These are phyloP conservation scores for Mikania micrantha DNA, from an alignment of 129 eudicot genomes.

Conservation along the genomic window DNA sequence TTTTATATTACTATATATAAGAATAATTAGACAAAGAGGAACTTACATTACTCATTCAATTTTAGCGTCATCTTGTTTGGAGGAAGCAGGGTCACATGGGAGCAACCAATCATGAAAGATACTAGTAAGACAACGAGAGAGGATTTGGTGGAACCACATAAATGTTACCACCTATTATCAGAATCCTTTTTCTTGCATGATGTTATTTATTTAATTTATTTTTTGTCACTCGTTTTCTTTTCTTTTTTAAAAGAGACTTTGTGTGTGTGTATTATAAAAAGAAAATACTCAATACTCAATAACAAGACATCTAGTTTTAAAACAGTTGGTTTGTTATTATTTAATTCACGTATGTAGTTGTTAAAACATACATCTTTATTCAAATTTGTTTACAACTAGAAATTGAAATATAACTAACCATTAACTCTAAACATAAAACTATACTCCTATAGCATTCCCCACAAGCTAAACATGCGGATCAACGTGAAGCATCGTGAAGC, in stretches of 20 bases:
- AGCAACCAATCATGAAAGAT: constrained; percentile 43
- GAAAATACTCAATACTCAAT: too few species aligned
- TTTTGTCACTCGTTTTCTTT: neutral
- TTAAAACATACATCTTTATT: too few species aligned
- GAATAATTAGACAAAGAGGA: neutral
- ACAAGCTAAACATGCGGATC: too few species aligned
- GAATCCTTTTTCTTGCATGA: constrained; percentile 21
- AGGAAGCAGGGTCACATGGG: constrained; percentile 78
- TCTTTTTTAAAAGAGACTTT: neutral
- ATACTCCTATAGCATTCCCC: too few species aligned
- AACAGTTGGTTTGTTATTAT: too few species aligned
- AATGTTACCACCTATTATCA: constrained; percentile 43
- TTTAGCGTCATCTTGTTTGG: constrained; percentile 15
- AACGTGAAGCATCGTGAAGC: too few species aligned
- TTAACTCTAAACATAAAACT: too few species aligned
- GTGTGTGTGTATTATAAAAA: neutral
- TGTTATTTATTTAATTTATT: neutral
- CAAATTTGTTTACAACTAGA: too few species aligned
- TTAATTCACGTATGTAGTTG: too few species aligned
- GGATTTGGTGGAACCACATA: constrained; percentile 67
- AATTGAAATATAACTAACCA: too few species aligned
- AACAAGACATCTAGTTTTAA: too few species aligned
- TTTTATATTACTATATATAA: neutral
- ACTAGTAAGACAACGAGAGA: constrained; percentile 54
- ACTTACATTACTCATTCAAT: neutral